Base-by-base conservation (phyloP, 2,329 filamentous ascomycete genomes). In the Fusarium pseudograminearum region DNA sequence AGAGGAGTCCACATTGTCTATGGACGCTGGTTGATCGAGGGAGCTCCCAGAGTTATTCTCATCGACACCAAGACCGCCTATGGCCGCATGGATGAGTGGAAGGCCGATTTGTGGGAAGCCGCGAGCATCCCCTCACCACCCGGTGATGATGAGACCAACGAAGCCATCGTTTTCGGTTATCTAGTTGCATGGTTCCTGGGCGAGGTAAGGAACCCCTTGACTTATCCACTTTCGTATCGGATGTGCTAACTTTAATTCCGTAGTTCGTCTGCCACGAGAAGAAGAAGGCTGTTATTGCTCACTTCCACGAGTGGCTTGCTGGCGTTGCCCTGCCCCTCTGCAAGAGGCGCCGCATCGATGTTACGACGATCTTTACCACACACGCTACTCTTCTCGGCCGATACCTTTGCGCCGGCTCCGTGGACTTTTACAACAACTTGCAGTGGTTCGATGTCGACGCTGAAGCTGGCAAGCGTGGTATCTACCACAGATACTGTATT, bases 361-460 rank as follows among this genome's bases (percentile, higher is more conserved):
- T 98, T 52, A 98, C 96, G 20, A 98, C 96, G 72, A 98, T 98
- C 79, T 98, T 98, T 84, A 99, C 96, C 42, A 99, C 96, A 4
- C 96, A 98, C 81, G 96, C 96, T 26, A 98, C 96, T 8, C 87
- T 99, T 14, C 89, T 99, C 50, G 96, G 96, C 67, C 91, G 96
- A 76, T 98, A 99, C 78, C 92, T 98, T 50, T 98, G 96, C 79
- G 96, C 96, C 53, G 96, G 96, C 56, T 98, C 94, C 0, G 96
- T 98, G 68, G 96, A 99, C 79, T 98, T 99, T 79, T 99, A 99
- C 87, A 99, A 98, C 85, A 98, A 98, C 80, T 87, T 99, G 55
- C 95, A 98, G 80, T 92, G 90, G 83, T 98, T 99, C 77, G 95
- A 99, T 78, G 94, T 97, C 31, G 96, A 99, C 79, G 90, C 93